A percentile compares a stretch with the other conserved stretches of the same genome.
These are phyloP conservation scores for Backusella psychrophila DNA, from an alignment of 192 early-diverging fungal genomes.

Conservation along the genomic window DNA sequence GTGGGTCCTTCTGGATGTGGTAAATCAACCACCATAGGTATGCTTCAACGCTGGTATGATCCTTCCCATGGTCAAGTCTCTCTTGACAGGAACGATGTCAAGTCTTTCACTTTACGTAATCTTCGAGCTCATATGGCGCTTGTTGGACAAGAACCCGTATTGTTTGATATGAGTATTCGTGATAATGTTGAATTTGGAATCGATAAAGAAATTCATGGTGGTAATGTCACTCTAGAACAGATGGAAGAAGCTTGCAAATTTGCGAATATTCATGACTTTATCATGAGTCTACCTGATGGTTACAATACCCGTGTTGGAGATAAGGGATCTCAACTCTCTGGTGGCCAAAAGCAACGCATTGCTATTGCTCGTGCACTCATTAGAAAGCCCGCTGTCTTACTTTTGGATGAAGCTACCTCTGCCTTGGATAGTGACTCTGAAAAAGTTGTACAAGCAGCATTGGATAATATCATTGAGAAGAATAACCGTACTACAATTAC, in stretches of 20 bases:
- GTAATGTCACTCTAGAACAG: slow-evolving; percentile 43
- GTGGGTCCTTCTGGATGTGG: slow-evolving; percentile 88
- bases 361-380: slow-evolving; percentile 85
- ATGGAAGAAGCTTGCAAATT: slow-evolving; percentile 51
- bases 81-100: slow-evolving; percentile 60
- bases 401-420: slow-evolving; percentile 81
- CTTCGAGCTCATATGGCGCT: slow-evolving; percentile 76
- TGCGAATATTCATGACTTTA: slow-evolving; percentile 62
- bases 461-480: slow-evolving; percentile 60
- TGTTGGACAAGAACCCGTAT: slow-evolving; percentile 90
- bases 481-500: slow-evolving; percentile 62
- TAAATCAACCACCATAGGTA: slow-evolving; percentile 66
- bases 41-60: slow-evolving; percentile 85
- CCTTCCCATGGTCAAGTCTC: slow-evolving; percentile 52
- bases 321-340: slow-evolving; percentile 55
- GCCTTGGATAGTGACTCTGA: slow-evolving; percentile 67
- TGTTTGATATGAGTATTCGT: slow-evolving; percentile 84
- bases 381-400: slow-evolving; percentile 76
- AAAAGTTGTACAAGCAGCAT: slow-evolving; percentile 61
- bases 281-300: slow-evolving; percentile 63
- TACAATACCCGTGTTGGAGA: slow-evolving; percentile 69
- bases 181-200: slow-evolving; percentile 87
- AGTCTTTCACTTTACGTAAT: slow-evolving; percentile 59
- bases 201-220: slow-evolving; percentile 27
- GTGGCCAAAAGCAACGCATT: slow-evolving; percentile 76